Conservation (phyloP, 2,329 filamentous ascomycete genomes). For the Cladobotryum protrusum region DNA sequence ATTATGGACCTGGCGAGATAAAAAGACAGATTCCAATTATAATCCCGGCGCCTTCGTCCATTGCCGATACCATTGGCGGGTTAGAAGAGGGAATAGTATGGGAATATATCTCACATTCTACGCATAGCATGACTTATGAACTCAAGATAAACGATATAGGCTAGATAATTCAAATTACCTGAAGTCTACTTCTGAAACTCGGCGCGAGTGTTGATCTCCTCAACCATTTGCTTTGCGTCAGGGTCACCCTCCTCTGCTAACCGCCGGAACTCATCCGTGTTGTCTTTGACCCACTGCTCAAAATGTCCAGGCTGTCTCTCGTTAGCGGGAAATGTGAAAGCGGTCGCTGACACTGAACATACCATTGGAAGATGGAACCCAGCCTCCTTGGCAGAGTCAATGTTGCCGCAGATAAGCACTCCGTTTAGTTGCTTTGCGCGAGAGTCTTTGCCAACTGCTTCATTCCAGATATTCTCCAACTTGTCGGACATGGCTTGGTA, state of each 20-base stretch:
- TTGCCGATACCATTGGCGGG: no score
- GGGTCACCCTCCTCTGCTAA: slow-evolving; percentile 7
- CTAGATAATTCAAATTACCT: no score
- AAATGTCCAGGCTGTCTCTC: slow-evolving; percentile 5
- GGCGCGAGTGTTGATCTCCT: slow-evolving; percentile 6
- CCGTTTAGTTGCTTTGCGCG: slow-evolving; percentile 3
- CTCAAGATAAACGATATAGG: no score
- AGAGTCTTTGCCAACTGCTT: slow-evolving; percentile 4
- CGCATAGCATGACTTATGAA: no score
- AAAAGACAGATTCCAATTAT: no score
- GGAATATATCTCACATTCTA: no score
- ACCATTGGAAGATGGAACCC: slow-evolving; percentile 9
- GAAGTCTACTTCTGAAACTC: slow-evolving; percentile 10
- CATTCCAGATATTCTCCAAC: slow-evolving; percentile 8
- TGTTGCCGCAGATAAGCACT: slow-evolving; percentile 5
- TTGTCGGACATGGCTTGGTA: slow-evolving; percentile 11
- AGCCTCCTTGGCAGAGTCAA: slow-evolving; percentile 9
- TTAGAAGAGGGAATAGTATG: no score
- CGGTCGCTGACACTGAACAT: neutral
- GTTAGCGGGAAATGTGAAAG: neutral
- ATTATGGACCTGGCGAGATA: no score
- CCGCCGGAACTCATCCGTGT: slow-evolving; percentile 7
- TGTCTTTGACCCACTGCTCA: slow-evolving; percentile 10
- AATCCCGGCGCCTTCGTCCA: no score
- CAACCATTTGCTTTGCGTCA: slow-evolving; percentile 6